Evolutionary conservation across 768 basidiomycete species (phyloP).

Genomic region (Fomitopsis pulvina): DNA sequence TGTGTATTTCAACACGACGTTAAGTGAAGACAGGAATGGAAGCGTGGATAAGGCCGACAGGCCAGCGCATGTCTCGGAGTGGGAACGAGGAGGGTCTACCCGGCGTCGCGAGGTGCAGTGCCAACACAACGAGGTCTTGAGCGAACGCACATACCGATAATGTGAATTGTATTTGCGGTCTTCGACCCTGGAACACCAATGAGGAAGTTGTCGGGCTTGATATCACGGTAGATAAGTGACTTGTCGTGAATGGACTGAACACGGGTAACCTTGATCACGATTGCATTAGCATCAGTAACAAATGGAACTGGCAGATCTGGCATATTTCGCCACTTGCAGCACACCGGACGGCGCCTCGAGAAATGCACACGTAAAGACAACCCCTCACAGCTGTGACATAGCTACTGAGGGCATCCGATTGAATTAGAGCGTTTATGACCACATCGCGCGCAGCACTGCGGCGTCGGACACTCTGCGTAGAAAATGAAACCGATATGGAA

Average conservation of each 20-base stretch:
- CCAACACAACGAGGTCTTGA: no score
- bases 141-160: conserved; percentile 73
- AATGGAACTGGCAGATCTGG: no score
- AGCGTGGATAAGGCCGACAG: neutral
- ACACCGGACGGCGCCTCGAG: no score
- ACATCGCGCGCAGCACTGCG: no score
- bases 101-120: no score
- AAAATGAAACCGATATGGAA: no score
- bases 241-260: conserved; percentile 98
- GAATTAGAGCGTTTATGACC: no score
- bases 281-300: neutral
- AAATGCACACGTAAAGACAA: no score
- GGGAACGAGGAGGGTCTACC: neutral
- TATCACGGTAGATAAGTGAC: conserved; percentile 96
- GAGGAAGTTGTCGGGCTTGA: conserved; percentile 99
- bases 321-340: no score
- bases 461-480: no score
- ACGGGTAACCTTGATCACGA: conserved; percentile 67
- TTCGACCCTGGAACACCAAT: conserved; percentile 92
- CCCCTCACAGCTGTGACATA: no score
- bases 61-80: neutral
- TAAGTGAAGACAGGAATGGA: neutral
- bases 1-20: neutral
- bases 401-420: no score
- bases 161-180: conserved; percentile 80